phyloP scores from a whole-genome alignment of 163 green algal species.

The Scenedesmus sp. region DNA sequence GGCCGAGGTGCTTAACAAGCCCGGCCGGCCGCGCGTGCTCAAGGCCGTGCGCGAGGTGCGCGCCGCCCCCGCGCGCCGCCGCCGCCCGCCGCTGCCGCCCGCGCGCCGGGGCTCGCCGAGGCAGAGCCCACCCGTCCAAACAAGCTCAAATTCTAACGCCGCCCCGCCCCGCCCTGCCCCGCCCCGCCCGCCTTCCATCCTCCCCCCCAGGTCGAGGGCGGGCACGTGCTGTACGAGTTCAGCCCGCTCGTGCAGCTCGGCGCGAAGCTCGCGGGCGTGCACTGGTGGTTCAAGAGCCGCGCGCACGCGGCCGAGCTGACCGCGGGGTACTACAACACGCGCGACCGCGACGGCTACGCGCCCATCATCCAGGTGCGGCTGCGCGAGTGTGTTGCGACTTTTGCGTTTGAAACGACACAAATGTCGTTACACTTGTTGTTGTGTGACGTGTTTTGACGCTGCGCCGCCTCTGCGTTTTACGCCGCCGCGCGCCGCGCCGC shows the following conservation, averaged over 20 bases:
- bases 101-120: background rate
- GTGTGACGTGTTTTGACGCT: background rate
- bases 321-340: conserved; percentile 97
- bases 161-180: no score
- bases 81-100: no score
- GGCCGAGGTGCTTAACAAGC: conserved; percentile 66
- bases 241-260: conserved; percentile 79
- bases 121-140: no score
- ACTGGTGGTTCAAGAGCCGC: conserved; percentile 96
- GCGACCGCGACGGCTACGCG: conserved; percentile 85
- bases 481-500: no score
- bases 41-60: conserved; percentile 53
- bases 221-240: conserved; percentile 76
- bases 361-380: conserved; percentile 69
- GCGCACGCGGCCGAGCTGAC: conserved; percentile 97
- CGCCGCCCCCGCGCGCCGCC: background rate
- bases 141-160: no score
- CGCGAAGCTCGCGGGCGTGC: conserved; percentile 94
- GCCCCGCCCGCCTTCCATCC: no score
- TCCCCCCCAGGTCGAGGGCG: conserved; percentile 47
- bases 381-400: background rate
- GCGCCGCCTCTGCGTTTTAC: no score
- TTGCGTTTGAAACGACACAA: no score
- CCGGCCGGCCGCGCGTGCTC: conserved; percentile 68
- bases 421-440: no score